phyloP scores from a whole-genome alignment of 2,329 filamentous ascomycete genomes.

The Verticillium albo-atrum region DNA sequence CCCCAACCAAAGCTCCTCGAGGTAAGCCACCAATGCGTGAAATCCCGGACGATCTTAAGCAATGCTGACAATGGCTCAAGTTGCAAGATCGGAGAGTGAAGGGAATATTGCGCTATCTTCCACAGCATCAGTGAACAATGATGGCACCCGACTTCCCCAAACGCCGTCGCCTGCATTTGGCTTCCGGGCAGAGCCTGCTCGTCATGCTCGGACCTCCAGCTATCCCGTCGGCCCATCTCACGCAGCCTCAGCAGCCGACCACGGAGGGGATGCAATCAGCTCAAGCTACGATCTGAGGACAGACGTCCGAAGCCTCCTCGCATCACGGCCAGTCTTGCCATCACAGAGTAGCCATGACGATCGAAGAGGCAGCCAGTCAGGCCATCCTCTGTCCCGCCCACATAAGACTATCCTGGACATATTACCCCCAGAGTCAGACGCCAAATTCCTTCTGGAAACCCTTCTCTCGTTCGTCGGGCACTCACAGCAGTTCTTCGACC shows the following conservation, averaged over 20 bases:
- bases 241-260: not conserved
- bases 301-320: not conserved
- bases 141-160: not conserved
- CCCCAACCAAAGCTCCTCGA: not conserved
- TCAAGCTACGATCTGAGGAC: not conserved
- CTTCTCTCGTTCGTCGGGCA: not conserved
- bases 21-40: not conserved
- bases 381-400: not conserved
- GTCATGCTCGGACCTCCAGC: not conserved
- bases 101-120: not conserved
- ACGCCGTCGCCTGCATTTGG: not conserved
- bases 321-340: not conserved
- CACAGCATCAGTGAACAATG: not conserved
- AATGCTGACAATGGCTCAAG: not conserved
- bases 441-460: not conserved
- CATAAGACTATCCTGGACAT: not conserved
- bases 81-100: not conserved
- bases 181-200: not conserved
- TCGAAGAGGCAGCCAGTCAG: not conserved
- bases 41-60: not conserved
- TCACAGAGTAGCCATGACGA: not conserved
- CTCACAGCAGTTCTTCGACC: conserved; percentile 1
- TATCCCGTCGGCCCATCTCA: not conserved
- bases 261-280: not conserved
- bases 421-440: not conserved